A percentile compares a stretch with the other conserved stretches of the same genome.
Evolutionary conservation across 2,329 filamentous ascomycete species (phyloP).

Genomic region (Zymoseptoria ardabiliae): DNA sequence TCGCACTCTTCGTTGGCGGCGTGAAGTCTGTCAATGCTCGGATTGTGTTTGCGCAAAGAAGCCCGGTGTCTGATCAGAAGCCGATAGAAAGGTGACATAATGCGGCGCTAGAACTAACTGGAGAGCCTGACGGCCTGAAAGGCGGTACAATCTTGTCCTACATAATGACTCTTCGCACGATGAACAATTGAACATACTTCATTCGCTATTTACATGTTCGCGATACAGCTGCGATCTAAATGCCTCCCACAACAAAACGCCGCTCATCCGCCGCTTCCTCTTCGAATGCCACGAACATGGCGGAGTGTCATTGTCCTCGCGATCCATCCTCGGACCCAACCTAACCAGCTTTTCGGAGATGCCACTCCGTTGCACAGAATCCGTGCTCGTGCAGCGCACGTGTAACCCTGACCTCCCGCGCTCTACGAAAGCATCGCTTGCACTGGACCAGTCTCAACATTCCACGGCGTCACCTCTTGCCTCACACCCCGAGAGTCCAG

Average conservation of each 20-base stretch:
- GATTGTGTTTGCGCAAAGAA: not conserved
- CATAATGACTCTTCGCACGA: no score
- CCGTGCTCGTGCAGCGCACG: not conserved
- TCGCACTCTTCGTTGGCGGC: not conserved
- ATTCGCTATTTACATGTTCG: no score
- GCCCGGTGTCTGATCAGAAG: no score
- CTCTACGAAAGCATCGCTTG: not conserved
- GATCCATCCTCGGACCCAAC: not conserved
- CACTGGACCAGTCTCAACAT: slow-evolving; percentile 6
- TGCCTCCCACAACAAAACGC: no score
- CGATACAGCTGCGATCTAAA: no score
- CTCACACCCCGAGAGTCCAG: slow-evolving; percentile 10
- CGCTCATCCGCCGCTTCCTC: no score
- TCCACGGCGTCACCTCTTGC: slow-evolving; percentile 15
- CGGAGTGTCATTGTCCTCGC: no score
- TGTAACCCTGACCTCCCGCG: not conserved
- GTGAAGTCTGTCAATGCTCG: not conserved
- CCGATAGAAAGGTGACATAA: not conserved
- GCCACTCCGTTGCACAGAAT: not conserved
- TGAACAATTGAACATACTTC: no score
- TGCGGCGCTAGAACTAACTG: not conserved
- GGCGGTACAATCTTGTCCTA: no score
- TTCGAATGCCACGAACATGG: no score
- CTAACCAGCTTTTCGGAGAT: not conserved
- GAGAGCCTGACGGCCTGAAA: not conserved